These are phyloP conservation scores for Suillus bovinus DNA, from an alignment of 768 basidiomycete genomes.

Conservation along the genomic window DNA sequence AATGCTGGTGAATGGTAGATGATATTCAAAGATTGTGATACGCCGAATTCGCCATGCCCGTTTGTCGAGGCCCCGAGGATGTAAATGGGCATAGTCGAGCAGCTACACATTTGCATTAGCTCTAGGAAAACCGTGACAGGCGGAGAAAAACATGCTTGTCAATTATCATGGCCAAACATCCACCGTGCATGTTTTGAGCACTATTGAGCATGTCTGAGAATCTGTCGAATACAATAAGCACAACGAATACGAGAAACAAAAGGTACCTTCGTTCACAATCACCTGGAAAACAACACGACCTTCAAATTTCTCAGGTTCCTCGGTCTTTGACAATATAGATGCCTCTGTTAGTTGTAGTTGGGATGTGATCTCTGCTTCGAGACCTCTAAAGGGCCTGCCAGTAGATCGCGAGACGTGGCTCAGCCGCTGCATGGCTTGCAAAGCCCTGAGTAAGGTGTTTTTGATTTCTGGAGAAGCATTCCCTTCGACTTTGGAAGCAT, in stretches of 20 bases:
- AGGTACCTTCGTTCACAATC: conserved; percentile 44
- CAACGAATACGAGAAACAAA: neutral
- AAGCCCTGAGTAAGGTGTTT: conserved; percentile 22
- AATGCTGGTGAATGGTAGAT: conserved; percentile 59
- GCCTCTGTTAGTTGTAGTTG: conserved; percentile 40
- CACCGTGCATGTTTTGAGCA: conserved; percentile 50
- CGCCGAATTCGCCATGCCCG: conserved; percentile 32
- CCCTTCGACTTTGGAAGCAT: conserved; percentile 26
- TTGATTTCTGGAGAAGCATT: conserved; percentile 31
- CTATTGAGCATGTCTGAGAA: conserved; percentile 56
- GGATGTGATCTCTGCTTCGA: conserved; percentile 24
- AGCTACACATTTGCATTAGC: conserved; percentile 32
- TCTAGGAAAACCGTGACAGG: neutral
- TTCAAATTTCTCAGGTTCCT: conserved; percentile 46
- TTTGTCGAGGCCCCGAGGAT: conserved; percentile 29
- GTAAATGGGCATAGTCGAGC: conserved; percentile 50
- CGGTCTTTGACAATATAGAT: conserved; percentile 42
- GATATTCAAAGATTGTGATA: conserved; percentile 54
- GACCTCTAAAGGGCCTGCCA: conserved; percentile 16
- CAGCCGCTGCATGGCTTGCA: conserved; percentile 11
- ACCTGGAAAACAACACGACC: conserved; percentile 47
- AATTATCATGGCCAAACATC: conserved; percentile 53
- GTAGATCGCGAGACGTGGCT: conserved; percentile 12
- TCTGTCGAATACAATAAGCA: neutral
- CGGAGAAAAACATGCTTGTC: conserved; percentile 43